Percentiles rank a stretch among this genome's conserved stretches.
Conservation (phyloP, 352 stramenopile species). For the Globisporangium nodosum region DNA sequence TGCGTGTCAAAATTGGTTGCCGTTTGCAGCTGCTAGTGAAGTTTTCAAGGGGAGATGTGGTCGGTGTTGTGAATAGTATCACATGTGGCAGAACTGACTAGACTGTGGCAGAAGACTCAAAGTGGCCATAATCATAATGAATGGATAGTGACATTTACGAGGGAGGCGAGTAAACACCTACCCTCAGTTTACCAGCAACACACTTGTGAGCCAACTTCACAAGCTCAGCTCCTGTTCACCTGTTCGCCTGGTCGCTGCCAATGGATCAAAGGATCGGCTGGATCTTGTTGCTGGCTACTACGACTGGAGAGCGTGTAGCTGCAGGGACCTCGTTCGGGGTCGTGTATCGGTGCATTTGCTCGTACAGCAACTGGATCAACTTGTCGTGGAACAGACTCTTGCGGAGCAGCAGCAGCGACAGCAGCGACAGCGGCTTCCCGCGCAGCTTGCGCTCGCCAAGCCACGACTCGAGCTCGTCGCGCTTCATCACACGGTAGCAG, state of each 20-base stretch:
- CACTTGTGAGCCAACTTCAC: no score
- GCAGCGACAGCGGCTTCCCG: background rate
- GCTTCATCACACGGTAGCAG: no score
- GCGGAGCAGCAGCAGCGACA: background rate
- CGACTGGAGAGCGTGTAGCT: no score
- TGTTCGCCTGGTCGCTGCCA: no score
- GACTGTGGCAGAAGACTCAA: background rate
- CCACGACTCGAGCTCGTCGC: no score
- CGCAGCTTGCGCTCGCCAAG: slow-evolving; percentile 3
- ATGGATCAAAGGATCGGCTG: no score
- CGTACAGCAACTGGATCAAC: slow-evolving; percentile 5
- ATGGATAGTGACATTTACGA: background rate
- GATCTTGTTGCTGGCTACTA: no score
- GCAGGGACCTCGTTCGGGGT: no score
- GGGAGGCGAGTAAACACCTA: background rate
- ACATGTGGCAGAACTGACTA: no score
- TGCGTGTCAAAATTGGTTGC: background rate
- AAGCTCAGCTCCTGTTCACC: no score
- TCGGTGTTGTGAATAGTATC: background rate
- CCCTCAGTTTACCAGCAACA: background rate
- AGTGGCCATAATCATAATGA: background rate
- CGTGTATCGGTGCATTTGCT: background rate
- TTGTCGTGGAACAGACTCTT: slow-evolving; percentile 9
- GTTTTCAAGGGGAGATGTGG: background rate
- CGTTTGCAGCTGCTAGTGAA: background rate